A percentile compares a stretch with the other conserved stretches of the same genome.
phyloP scores from a whole-genome alignment of 805 yeast genomes.

The Metschnikowia vanudenii region DNA sequence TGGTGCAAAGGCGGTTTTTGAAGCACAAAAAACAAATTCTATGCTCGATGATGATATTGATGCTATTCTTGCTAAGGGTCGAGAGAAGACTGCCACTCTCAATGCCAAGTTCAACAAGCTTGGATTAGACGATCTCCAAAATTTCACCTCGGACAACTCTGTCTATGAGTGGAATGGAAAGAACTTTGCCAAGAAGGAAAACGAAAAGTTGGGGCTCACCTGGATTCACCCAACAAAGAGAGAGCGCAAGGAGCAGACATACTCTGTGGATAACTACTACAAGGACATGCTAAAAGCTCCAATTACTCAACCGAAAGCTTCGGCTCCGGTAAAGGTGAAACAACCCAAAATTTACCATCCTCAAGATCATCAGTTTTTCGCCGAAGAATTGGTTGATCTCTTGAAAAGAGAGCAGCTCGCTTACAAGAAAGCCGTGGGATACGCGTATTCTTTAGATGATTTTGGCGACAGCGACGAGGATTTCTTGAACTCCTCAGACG shows the following conservation, averaged over 20 bases:
- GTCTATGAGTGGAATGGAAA: conserved; percentile 98
- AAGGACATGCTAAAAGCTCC: conserved; percentile 58
- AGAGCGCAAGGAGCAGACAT: conserved; percentile 75
- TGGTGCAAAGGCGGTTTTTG: conserved; percentile 90
- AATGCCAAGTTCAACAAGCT: conserved; percentile 80
- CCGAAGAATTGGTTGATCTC: conserved; percentile 50
- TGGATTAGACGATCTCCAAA: conserved; percentile 91
- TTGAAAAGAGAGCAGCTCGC: conserved; percentile 65
- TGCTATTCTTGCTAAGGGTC: conserved; percentile 74
- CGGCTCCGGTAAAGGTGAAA: conserved; percentile 13
- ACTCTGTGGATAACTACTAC: conserved; percentile 73
- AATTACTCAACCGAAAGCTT: conserved; percentile 9
- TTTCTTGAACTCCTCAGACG: conserved; percentile 37
- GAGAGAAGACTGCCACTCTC: conserved; percentile 72
- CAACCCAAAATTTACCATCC: conserved; percentile 50
- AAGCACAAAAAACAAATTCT: conserved; percentile 34
- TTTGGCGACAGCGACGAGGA: conserved; percentile 57
- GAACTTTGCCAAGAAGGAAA: conserved; percentile 61
- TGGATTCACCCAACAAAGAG: conserved; percentile 79
- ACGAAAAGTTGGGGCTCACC: conserved; percentile 37
- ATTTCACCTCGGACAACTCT: conserved; percentile 81
- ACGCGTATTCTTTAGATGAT: conserved; percentile 57
- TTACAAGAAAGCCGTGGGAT: conserved; percentile 58
- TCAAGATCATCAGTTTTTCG: conserved; percentile 75
- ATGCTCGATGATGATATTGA: conserved; percentile 73